phyloP scores from a whole-genome alignment of 345 rosid genomes.

The Eucalyptus brandiana region DNA sequence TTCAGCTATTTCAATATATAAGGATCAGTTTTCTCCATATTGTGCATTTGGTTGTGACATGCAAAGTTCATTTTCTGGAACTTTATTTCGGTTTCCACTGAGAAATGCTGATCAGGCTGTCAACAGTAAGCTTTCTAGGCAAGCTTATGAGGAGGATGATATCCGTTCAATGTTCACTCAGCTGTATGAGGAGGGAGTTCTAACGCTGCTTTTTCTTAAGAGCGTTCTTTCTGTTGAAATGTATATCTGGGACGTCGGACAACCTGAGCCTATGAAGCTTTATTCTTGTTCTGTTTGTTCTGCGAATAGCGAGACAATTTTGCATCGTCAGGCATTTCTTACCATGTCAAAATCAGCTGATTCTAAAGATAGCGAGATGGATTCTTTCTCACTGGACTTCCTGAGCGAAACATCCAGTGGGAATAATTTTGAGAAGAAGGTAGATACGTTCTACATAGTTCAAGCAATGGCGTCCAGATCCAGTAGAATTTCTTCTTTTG shows the following conservation, averaged over 20 bases:
- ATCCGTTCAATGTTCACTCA: constrained; percentile 60
- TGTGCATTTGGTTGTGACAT: constrained; percentile 91
- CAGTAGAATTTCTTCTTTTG: constrained; percentile 66
- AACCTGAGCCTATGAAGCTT: constrained; percentile 55
- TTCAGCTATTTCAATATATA: constrained; percentile 52
- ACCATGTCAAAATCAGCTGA: constrained; percentile 45
- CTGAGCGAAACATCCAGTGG: constrained; percentile 43
- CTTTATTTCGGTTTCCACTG: constrained; percentile 88
- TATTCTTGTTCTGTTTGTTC: constrained; percentile 48
- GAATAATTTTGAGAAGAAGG: constrained; percentile 32
- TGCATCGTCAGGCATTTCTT: constrained; percentile 68
- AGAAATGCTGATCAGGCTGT: constrained; percentile 72
- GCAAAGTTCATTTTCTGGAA: constrained; percentile 55
- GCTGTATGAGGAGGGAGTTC: constrained; percentile 71
- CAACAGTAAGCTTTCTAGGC: constrained; percentile 79
- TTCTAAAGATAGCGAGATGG: constrained; percentile 34
- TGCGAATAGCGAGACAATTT: constrained; percentile 31
- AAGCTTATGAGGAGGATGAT: constrained; percentile 55
- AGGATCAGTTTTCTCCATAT: constrained; percentile 82
- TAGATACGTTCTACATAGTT: constrained; percentile 57
- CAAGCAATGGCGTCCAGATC: constrained; percentile 79
- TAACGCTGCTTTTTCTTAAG: constrained; percentile 73
- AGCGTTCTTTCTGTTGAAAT: constrained; percentile 64
- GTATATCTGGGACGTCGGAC: constrained; percentile 70
- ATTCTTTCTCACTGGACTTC: constrained; percentile 65